Evolutionary conservation across 257 asterid genomes (phyloP).

Genomic region (Solanum pinnatisectum): DNA sequence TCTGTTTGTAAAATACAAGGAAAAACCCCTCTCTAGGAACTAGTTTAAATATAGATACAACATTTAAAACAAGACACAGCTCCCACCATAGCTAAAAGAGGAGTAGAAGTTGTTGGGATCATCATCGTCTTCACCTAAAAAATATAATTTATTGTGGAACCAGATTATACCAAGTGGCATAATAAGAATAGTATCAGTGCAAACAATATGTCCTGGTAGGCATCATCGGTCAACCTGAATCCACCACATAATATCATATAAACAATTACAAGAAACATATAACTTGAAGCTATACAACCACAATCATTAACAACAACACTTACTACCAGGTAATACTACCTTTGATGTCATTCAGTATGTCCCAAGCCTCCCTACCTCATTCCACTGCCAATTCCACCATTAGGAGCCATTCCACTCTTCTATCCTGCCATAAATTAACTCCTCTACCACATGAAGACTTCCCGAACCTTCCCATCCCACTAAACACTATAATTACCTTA

Average conservation of each 20-base stretch:
- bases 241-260: background rate
- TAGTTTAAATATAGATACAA: background rate
- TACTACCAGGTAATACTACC: background rate
- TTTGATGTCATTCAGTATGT: background rate
- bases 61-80: background rate
- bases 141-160: background rate
- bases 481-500: too few species aligned
- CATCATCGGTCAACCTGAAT: background rate
- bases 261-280: too few species aligned
- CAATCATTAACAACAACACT: too few species aligned
- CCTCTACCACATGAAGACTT: background rate
- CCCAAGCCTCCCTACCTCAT: background rate
- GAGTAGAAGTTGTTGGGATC: background rate
- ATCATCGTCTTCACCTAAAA: background rate
- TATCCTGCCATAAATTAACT: background rate
- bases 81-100: background rate
- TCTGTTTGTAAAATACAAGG: background rate
- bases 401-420: background rate
- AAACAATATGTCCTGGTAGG: too few species aligned
- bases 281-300: too few species aligned
- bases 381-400: background rate
- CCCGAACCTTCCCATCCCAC: background rate
- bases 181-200: background rate
- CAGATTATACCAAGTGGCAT: background rate
- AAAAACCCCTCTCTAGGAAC: background rate